Base-by-base conservation (phyloP, 129 eudicot species). In the Rutidosis leptorrhynchoides region DNA sequence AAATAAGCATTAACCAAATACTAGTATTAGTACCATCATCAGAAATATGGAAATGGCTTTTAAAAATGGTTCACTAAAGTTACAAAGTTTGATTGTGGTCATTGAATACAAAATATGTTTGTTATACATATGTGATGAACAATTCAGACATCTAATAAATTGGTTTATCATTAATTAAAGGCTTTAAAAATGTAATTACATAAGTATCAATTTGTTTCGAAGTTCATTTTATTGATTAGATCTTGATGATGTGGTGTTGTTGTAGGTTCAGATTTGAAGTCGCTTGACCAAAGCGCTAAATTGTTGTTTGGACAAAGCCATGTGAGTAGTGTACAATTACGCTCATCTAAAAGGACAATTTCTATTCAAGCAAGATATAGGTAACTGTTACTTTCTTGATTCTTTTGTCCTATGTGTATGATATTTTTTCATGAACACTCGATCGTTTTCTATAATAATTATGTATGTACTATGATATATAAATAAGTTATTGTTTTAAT, bases 361-460 rank as follows among this genome's bases (percentile, higher is more conserved):
- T 58, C 54, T 32, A 62, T 88, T 74, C 88, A 84, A 69, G 91
- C 91, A 43, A 32, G 79, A 64, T 80, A 88, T 35, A 75, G 96
- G 91, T 88, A 66, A 72, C 17, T 15, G 30, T 40, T 25, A 57
- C 56, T 30, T 52, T 7, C 20, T 24, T 57, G 20, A 57, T 26
- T 40, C 16, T 5, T 27, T 28, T 14, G 42, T 70, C 20, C n/a
- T 10, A 27, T 49, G 37, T 29, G 27, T 66, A 53, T 32, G n/a
- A n/a, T 22, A 54, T 68, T 32, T 9, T 43, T 22, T 20, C 14
- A 1, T 54, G 15, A 6, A n/a, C 10, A 3, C 20, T 4, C 5
- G 1, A 24, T 24, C 32, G 23, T 6, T 21, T 12, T 21, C 35
- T 24, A 23, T 24, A 54, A 28, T 45, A 29, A 46, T 11, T n/a